Evolutionary conservation across 306 rosid genomes (phyloP), one percentile per base, ranked within the genome.

Genomic region (Rubus idaeus): DNA sequence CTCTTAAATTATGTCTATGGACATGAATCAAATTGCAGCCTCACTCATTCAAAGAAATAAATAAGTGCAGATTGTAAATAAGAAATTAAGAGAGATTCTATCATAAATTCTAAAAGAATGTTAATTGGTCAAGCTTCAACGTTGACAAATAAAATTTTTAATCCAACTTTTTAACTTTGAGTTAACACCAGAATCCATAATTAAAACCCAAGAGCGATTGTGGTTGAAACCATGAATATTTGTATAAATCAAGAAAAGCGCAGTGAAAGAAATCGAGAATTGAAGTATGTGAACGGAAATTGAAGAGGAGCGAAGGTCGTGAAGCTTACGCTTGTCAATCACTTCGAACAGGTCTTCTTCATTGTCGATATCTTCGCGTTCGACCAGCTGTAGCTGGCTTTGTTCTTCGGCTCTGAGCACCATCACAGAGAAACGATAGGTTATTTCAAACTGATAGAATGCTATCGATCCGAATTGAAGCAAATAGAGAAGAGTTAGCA

Each of bases 311-410:
- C 13, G 3, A 20, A 46, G 67, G 70, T 68, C 56, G 49, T 52
- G 70, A 77, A 81, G 41, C 83, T 68, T 88, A 95, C 98, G 68
- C 76, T 95, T 95, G 80, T 92, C 97, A 74, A 95, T 91, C 35
- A 96, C 96, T 89, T 95, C 97, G 73, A 95, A 95, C 80, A 95
- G 93, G 61, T 92, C 97, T 20, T 92, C 97, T 5, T 92, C 98
- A 9, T 89, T 93, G 6, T 90, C 97, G 26, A 89, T 81, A 18
- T 90, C 97, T 41, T 95, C 98, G 41, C 97, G 97, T 73, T 95
- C 92, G 10, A 95, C 97, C 55, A 95, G 96, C 90, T 92, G 99
- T 41, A 92, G 75, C 82, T 94, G 97, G 81, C 73, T 87, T 30
- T 91, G 92, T 20, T 92, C 94, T 81, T 95, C 99, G 53, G 93